Evolutionary conservation across 352 stramenopile species (phyloP).

Genomic region (Globisporangium parvum): DNA sequence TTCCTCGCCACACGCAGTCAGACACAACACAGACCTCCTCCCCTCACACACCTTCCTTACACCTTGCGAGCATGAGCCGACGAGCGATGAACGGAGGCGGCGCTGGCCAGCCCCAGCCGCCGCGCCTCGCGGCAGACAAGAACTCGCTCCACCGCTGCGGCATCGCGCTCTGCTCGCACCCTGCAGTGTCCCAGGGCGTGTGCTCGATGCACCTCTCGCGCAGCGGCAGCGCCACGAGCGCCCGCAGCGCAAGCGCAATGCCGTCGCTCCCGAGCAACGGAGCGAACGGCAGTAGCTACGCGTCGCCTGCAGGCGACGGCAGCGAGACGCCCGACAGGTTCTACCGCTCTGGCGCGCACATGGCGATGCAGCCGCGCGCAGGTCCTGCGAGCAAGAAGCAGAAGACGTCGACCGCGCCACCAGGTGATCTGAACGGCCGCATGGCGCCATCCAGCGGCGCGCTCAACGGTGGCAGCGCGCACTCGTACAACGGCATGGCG

Average conservation of each 20-base stretch:
- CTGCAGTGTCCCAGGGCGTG: conserved; percentile 65
- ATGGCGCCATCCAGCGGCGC: not conserved
- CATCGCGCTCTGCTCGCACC: conserved; percentile 73
- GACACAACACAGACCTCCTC: too few relatives aligned
- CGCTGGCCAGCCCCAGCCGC: not conserved
- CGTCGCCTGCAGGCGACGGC: conserved; percentile 14
- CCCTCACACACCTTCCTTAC: too few relatives aligned
- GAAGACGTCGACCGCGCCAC: not conserved
- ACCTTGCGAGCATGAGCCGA: too few relatives aligned
- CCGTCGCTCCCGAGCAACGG: conserved; percentile 1
- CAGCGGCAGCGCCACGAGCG: conserved; percentile 1
- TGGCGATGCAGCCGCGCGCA: conserved; percentile 48
- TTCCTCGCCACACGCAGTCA: too few relatives aligned
- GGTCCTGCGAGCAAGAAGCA: conserved; percentile 53
- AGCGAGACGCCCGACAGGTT: conserved; percentile 38
- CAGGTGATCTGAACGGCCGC: too few relatives aligned
- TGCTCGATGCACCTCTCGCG: conserved; percentile 72
- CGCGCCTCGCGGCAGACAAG: conserved; percentile 12
- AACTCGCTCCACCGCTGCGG: conserved; percentile 73
- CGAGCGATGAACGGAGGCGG: not conserved
- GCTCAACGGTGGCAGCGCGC: too few relatives aligned
- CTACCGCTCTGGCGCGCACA: conserved; percentile 42
- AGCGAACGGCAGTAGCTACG: conserved; percentile 11
- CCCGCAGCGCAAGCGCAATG: not conserved
- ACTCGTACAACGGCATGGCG: conserved; percentile 2